Evolutionary conservation across 352 stramenopile genomes (phyloP).

Genomic region (Globisporangium viniferum): DNA sequence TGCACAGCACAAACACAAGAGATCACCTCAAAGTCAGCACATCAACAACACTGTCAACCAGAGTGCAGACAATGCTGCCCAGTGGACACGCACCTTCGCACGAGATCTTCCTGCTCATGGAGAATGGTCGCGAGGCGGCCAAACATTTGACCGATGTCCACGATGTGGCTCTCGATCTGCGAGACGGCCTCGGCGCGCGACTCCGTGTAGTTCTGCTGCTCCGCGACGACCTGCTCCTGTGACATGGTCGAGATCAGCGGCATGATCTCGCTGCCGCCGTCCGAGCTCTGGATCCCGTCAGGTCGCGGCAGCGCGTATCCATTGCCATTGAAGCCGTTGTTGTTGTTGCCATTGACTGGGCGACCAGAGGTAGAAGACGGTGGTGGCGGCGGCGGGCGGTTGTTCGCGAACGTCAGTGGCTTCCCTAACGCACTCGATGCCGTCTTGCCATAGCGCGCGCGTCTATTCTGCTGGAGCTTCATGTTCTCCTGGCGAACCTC

Average conservation of each 20-base stretch:
- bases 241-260: conserved; percentile 73
- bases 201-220: conserved; percentile 78
- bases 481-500: conserved; percentile 86
- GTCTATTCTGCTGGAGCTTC: conserved; percentile 81
- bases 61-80: neutral
- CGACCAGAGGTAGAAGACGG: conserved; percentile 11
- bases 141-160: conserved; percentile 84
- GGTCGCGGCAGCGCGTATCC: conserved; percentile 51
- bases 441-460: conserved; percentile 73
- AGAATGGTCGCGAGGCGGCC: conserved; percentile 76
- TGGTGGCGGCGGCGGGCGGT: conserved; percentile 27
- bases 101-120: conserved; percentile 78
- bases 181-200: conserved; percentile 70
- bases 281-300: conserved; percentile 38
- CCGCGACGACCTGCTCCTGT: conserved; percentile 70
- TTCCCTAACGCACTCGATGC: conserved; percentile 69
- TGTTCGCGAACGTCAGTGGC: conserved; percentile 49
- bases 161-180: conserved; percentile 86
- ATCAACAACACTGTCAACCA: neutral
- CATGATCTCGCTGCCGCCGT: conserved; percentile 41
- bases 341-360: conserved; percentile 29
- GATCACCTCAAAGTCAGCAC: neutral
- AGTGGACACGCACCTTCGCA: conserved; percentile 48
- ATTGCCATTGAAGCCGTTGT: conserved; percentile 23
- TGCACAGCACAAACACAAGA: conserved; percentile 27